Conservation (phyloP, 352 stramenopile species). For the Pythium coloratum region DNA sequence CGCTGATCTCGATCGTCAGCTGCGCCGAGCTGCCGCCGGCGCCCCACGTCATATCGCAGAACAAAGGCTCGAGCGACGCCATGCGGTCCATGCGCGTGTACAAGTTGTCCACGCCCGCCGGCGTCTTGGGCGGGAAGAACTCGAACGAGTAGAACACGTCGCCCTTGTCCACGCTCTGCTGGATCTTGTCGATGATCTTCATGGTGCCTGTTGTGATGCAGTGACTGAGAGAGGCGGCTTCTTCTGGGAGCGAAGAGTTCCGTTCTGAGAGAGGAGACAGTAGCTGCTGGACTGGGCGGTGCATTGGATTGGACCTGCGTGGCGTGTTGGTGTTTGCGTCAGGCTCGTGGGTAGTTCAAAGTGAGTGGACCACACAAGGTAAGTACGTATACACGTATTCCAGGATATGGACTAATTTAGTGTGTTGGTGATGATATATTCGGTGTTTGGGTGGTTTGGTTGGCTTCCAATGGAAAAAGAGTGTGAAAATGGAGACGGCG, state of each 20-base stretch:
- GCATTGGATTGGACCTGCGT: neutral
- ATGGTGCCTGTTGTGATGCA: slow-evolving; percentile 28
- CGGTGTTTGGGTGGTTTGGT: slow-evolving; percentile 9
- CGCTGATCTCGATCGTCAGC: slow-evolving; percentile 94
- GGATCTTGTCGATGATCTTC: slow-evolving; percentile 90
- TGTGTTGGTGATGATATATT: slow-evolving; percentile 9
- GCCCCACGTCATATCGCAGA: slow-evolving; percentile 99
- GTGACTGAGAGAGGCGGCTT: neutral
- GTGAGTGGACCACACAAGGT: slow-evolving; percentile 25
- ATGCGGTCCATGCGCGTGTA: slow-evolving; percentile 97
- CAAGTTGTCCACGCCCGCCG: slow-evolving; percentile 96
- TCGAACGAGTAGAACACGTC: slow-evolving; percentile 97
- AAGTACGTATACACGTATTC: neutral
- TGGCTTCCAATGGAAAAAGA: neutral
- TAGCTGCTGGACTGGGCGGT: neutral
- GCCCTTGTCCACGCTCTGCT: slow-evolving; percentile 42
- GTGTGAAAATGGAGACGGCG: slow-evolving; percentile 7
- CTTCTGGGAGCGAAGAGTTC: neutral
- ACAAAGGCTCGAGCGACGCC: slow-evolving; percentile 93
- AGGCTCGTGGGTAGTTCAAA: slow-evolving; percentile 16
- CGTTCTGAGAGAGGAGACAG: neutral
- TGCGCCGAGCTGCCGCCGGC: slow-evolving; percentile 96
- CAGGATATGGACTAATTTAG: slow-evolving; percentile 14
- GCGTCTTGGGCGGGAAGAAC: slow-evolving; percentile 98
- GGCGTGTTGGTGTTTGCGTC: slow-evolving; percentile 1